Conservation (phyloP, 1,139 yeast genomes). For the Protomyces pachydermus region DNA sequence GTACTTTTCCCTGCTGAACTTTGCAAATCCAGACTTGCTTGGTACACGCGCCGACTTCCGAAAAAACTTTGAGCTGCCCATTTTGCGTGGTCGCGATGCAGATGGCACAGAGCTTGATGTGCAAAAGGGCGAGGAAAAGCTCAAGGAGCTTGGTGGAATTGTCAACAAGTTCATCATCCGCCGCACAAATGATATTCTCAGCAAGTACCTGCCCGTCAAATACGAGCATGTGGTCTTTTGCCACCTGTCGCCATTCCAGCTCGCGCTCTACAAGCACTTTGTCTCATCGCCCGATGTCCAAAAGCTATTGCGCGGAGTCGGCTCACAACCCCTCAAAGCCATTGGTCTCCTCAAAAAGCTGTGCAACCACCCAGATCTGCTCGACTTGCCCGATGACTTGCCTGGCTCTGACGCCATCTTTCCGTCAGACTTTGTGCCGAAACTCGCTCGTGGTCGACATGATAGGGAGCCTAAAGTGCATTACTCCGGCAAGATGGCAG, state of each 20-base stretch:
- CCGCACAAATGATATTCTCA: constrained; percentile 88
- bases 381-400: constrained; percentile 69
- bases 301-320: constrained; percentile 56
- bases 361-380: constrained; percentile 87
- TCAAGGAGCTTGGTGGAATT: constrained; percentile 62
- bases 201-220: constrained; percentile 90
- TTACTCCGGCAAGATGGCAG: constrained; percentile 56
- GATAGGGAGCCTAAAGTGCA: constrained; percentile 58
- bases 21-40: constrained; percentile 89
- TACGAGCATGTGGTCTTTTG: constrained; percentile 95
- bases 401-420: constrained; percentile 56
- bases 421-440: constrained; percentile 66
- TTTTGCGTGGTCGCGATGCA: constrained; percentile 83
- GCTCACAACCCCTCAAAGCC: constrained; percentile 83
- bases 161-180: constrained; percentile 90
- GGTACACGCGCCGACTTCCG: constrained; percentile 82
- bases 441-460: constrained; percentile 48
- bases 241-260: constrained; percentile 73
- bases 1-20: constrained; percentile 81
- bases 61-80: constrained; percentile 74
- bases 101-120: constrained; percentile 80
- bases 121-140: constrained; percentile 62
- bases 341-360: constrained; percentile 82
- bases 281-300: constrained; percentile 76
- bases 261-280: constrained; percentile 63